Evolutionary conservation across 305 asterid genomes (phyloP).

Genomic region (Fraxinus greggii): DNA sequence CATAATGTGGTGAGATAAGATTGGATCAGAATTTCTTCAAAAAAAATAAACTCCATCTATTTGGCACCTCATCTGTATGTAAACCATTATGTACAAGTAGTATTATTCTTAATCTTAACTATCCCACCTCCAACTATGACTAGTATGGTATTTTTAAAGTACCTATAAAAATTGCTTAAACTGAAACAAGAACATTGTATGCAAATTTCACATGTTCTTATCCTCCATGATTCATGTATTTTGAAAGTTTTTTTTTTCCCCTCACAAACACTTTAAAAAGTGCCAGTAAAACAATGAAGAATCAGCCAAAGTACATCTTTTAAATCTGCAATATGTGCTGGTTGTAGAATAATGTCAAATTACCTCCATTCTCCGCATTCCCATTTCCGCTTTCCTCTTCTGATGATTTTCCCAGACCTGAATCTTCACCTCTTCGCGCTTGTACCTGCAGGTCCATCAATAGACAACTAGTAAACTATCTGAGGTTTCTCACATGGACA

Average conservation of each 20-base stretch:
- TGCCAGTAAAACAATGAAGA: background rate
- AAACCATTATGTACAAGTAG: no score
- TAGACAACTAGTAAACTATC: background rate
- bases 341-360: background rate
- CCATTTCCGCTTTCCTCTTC: conserved; percentile 79
- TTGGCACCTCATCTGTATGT: no score
- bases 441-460: conserved; percentile 44
- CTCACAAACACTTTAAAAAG: background rate
- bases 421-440: conserved; percentile 81
- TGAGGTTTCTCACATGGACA: background rate
- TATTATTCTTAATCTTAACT: background rate
- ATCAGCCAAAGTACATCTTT: background rate
- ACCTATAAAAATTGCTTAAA: background rate
- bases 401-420: conserved; percentile 90
- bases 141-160: background rate
- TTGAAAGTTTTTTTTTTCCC: background rate
- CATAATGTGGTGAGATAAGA: no score
- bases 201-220: background rate
- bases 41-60: no score
- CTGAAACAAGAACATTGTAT: background rate
- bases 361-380: conserved; percentile 76
- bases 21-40: no score
- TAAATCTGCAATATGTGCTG: background rate
- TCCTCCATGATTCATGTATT: background rate
- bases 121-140: background rate